phyloP scores from a whole-genome alignment of 2,329 filamentous ascomycete genomes.

The Exophiala mesophila region DNA sequence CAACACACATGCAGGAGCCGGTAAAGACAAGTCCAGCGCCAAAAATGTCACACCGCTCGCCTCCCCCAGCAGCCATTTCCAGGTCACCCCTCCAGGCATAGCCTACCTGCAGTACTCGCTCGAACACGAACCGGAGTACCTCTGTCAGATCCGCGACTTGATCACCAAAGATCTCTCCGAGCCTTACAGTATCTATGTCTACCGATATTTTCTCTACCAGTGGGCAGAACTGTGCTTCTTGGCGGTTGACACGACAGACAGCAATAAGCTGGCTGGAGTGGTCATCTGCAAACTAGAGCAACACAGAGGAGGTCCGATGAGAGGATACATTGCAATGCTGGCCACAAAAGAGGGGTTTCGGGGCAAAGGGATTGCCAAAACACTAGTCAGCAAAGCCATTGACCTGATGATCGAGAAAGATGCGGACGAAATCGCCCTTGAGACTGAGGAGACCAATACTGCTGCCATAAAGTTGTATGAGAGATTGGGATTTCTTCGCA shows the following conservation, averaged over 20 bases:
- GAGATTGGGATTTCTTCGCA: constrained; percentile 81
- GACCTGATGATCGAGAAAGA: constrained; percentile 79
- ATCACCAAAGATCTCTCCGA: constrained; percentile 97
- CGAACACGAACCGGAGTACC: constrained; percentile 59
- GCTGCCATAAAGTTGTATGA: constrained; percentile 92
- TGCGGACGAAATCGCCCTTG: constrained; percentile 91
- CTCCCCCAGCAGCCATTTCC: constrained; percentile 15
- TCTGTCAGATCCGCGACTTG: constrained; percentile 81
- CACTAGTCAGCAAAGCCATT: constrained; percentile 82
- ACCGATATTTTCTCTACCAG: constrained; percentile 95
- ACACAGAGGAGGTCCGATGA: constrained; percentile 77
- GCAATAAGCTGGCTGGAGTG: constrained; percentile 71
- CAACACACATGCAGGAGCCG: too few relatives aligned
- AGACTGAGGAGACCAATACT: constrained; percentile 90
- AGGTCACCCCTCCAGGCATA: constrained; percentile 29
- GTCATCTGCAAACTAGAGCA: constrained; percentile 92
- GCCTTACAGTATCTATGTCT: constrained; percentile 98
- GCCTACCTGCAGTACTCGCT: constrained; percentile 57
- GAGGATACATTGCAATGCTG: constrained; percentile 98
- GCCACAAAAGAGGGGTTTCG: constrained; percentile 78
- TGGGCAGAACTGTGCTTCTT: constrained; percentile 98
- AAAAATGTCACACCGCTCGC: too few relatives aligned
- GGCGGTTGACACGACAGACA: constrained; percentile 57
- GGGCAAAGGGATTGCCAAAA: constrained; percentile 80
- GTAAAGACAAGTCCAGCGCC: too few relatives aligned